Conservation (phyloP, 768 basidiomycete genomes). For the Floccularia luteovirens region DNA sequence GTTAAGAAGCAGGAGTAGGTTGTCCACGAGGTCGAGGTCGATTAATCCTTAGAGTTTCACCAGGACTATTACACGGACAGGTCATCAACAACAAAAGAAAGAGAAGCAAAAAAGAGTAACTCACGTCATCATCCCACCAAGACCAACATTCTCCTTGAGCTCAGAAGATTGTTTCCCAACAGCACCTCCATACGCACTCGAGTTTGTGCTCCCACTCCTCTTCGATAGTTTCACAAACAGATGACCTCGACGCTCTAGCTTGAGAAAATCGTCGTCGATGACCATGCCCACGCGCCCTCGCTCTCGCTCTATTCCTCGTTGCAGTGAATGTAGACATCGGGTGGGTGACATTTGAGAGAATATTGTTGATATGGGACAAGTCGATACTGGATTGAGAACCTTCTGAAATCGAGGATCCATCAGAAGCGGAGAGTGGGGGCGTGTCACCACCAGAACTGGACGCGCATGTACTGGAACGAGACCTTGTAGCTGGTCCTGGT, state of each 20-base stretch:
- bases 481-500: slow-evolving; percentile 38
- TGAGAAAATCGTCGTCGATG: slow-evolving; percentile 67
- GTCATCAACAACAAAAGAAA: not conserved
- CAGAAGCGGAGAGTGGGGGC: slow-evolving; percentile 61
- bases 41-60: slow-evolving; percentile 37
- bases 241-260: slow-evolving; percentile 54
- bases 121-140: slow-evolving; percentile 46
- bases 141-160: slow-evolving; percentile 47
- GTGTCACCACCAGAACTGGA: slow-evolving; percentile 62
- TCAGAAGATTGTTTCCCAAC: slow-evolving; percentile 39
- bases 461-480: slow-evolving; percentile 65
- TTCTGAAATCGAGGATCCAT: slow-evolving; percentile 61
- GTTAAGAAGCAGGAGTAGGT: slow-evolving; percentile 31
- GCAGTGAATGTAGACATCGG: slow-evolving; percentile 36
- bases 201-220: slow-evolving; percentile 49
- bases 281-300: slow-evolving; percentile 53
- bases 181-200: slow-evolving; percentile 33
- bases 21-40: slow-evolving; percentile 44
- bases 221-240: slow-evolving; percentile 75
- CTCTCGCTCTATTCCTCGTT: slow-evolving; percentile 36
- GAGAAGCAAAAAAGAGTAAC: slow-evolving; percentile 18
- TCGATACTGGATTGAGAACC: slow-evolving; percentile 78
- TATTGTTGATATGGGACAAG: slow-evolving; percentile 46
- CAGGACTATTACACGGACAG: slow-evolving; percentile 24
- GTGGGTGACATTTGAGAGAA: slow-evolving; percentile 48